Base-by-base conservation (phyloP, 768 basidiomycete species). In the Boletus speciosus region DNA sequence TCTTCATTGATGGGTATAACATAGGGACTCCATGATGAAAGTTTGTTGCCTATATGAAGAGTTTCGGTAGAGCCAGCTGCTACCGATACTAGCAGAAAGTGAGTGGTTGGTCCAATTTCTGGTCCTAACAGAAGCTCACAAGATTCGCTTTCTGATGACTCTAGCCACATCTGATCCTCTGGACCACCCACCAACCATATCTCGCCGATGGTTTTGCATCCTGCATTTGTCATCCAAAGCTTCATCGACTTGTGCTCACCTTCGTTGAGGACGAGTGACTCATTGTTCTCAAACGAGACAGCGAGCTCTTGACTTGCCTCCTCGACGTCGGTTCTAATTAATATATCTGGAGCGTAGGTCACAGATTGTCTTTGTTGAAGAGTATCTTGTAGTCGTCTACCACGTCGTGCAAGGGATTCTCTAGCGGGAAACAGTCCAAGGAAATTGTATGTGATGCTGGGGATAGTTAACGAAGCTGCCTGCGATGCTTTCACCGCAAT, bases 361-460 rank as follows among this genome's bases (percentile, higher is more conserved):
- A 82, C 82, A 29, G 67, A 76, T 58, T 86, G 82, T 43, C 85
- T 76, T 61, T 95, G 89, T 14, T 79, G 73, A 31, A 80, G 77
- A 3, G 93, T 93, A 49, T 84, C 81, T 49, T 94, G 83, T 11
- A 97, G 74, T 47, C 93, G 76, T 42, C 77, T 81, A 14, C 94
- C 93, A n/a, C 83, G 85, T 34, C 76, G 77, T 9, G 81, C 76
- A 3, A 94, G 76, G 1, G 83, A 72, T 67, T 95, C 93, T 1
- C 66, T 75, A 25, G 78, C 75, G 3, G 88, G 83, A 19, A 95
- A 77, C 32, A 91, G 77, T 5, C 82, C 82, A 34, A 94, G 78
- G 66, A 94, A 95, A 31, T 83, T 69, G 58, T 87, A 92, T 40
- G 74, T 75, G 37, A 79, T 78, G 39, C 84, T 71, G 14, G 80